A percentile compares a stretch with the other conserved stretches of the same genome.
These are phyloP conservation scores for Trichomonas vaginalis DNA, from an alignment of 208 protist species.

Conservation along the genomic window DNA sequence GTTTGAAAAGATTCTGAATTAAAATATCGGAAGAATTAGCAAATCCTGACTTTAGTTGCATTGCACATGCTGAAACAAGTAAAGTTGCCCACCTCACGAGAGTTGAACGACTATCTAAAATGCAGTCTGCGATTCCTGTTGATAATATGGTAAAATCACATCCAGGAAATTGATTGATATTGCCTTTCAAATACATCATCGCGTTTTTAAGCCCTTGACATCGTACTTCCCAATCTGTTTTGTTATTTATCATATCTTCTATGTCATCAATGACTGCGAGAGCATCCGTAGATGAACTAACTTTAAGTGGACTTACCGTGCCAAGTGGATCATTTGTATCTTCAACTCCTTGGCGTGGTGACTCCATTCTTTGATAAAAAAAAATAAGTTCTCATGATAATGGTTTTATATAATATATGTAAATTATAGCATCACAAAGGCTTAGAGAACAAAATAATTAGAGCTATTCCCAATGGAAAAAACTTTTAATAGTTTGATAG, in stretches of 20 bases:
- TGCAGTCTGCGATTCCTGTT: not conserved
- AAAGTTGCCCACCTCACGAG: not conserved
- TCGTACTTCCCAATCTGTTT: not conserved
- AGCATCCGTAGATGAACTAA: not conserved
- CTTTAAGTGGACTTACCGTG: not conserved
- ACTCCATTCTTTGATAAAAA: no score
- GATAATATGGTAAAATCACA: not conserved
- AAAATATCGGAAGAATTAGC: not conserved
- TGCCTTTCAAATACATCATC: not conserved
- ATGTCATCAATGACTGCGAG: not conserved
- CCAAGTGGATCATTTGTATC: not conserved
- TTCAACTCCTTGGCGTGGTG: not conserved
- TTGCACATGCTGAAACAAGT: not conserved
- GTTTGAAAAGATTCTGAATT: not conserved
- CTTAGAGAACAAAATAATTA: no score
- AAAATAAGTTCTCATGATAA: no score
- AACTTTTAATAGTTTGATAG: no score
- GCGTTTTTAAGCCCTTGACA: not conserved
- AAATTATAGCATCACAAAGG: no score
- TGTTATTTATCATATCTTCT: not conserved
- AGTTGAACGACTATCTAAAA: not conserved
- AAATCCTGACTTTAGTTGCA: not conserved
- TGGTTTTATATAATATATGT: no score
- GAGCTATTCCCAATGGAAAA: no score
- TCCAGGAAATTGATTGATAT: not conserved